A percentile compares a stretch with the other conserved stretches of the same genome.
These are phyloP conservation scores for Chaetoceros muelleri DNA, from an alignment of 108 stramenopile genomes.

Conservation along the genomic window DNA sequence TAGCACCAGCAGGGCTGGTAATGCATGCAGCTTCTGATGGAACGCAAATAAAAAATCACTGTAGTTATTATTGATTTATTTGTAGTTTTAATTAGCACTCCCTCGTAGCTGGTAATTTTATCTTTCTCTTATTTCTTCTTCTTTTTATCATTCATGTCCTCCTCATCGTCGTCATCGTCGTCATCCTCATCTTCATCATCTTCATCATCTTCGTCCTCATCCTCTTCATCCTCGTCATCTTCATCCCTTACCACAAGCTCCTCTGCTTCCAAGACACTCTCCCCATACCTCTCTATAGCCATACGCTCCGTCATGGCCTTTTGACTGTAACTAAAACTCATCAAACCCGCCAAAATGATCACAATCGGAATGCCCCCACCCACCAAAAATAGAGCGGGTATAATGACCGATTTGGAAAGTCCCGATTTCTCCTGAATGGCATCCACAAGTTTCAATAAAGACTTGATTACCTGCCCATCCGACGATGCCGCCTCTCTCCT, in stretches of 20 bases:
- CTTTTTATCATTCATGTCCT: too few relatives aligned
- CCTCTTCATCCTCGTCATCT: slow-evolving; percentile 44
- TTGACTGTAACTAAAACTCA: background rate
- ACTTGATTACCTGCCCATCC: slow-evolving; percentile 9
- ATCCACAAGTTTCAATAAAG: slow-evolving; percentile 8
- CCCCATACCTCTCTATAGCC: background rate
- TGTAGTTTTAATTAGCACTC: too few relatives aligned
- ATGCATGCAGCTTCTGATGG: too few relatives aligned
- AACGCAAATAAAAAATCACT: too few relatives aligned
- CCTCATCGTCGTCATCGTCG: slow-evolving; percentile 12
- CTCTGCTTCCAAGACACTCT: slow-evolving; percentile 11
- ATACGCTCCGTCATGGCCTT: background rate
- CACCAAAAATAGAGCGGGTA: slow-evolving; percentile 1
- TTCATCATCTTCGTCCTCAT: slow-evolving; percentile 22
- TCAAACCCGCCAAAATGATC: background rate
- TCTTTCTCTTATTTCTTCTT: too few relatives aligned
- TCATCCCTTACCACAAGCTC: slow-evolving; percentile 34
- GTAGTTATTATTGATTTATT: too few relatives aligned
- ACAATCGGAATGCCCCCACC: background rate
- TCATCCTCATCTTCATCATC: slow-evolving; percentile 25
- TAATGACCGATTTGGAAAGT: slow-evolving; percentile 14
- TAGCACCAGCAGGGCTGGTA: too few relatives aligned
- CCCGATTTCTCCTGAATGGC: slow-evolving; percentile 14
- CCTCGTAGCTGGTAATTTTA: too few relatives aligned
- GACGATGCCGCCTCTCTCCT: slow-evolving; percentile 2